These are phyloP conservation scores for Euphrasia confusa DNA, from an alignment of 257 asterid genomes.

Conservation along the genomic window DNA sequence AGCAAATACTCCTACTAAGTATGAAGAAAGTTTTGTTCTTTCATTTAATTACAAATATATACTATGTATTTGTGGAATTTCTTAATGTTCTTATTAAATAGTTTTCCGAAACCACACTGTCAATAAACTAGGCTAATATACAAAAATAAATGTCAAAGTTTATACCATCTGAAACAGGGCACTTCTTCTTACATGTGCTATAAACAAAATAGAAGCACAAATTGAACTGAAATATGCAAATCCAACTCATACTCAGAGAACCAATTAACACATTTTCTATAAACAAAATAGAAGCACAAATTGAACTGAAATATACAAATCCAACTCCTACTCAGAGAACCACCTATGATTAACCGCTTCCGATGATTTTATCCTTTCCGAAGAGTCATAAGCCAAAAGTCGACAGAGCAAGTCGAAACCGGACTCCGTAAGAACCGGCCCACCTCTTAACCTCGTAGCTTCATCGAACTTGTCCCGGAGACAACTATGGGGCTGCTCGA, in stretches of 20 bases:
- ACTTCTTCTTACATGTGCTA: slow-evolving; percentile 10
- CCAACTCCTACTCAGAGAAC: background rate
- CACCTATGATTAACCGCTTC: background rate
- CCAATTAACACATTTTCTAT: too few relatives aligned
- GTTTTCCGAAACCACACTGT: slow-evolving; percentile 7
- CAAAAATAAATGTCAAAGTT: background rate
- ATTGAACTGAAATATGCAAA: too few relatives aligned
- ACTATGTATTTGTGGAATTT: slow-evolving; percentile 5
- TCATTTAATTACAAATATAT: slow-evolving; percentile 3
- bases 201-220: background rate
- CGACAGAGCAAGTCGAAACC: background rate
- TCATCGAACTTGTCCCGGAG: background rate
- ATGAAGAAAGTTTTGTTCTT: slow-evolving; percentile 11
- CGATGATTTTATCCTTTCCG: background rate
- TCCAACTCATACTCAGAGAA: too few relatives aligned
- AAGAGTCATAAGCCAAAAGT: background rate
- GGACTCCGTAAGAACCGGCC: background rate
- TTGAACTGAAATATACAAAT: too few relatives aligned
- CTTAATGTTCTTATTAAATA: slow-evolving; percentile 5
- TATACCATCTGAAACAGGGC: background rate
- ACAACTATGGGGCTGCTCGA: background rate
- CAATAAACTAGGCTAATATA: slow-evolving; percentile 13
- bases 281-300: too few relatives aligned
- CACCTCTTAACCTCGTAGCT: background rate
- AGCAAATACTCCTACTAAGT: too few relatives aligned